phyloP scores from a whole-genome alignment of 179 eudicot species.

The Silene noctiflora region DNA sequence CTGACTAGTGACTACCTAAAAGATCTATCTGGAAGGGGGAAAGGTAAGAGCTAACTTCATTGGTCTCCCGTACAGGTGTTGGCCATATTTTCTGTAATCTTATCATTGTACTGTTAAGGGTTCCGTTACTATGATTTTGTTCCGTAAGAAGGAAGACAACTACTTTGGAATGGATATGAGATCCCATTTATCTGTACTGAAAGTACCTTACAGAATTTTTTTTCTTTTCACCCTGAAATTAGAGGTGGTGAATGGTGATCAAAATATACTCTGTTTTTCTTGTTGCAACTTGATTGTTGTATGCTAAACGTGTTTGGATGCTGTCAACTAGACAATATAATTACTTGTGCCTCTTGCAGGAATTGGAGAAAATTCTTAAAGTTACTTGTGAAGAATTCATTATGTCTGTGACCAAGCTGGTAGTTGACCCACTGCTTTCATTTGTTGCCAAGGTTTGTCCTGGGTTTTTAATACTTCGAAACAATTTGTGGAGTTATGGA shows the following conservation, averaged over 20 bases:
- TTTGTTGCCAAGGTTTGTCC: conserved; percentile 89
- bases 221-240: neutral
- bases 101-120: neutral
- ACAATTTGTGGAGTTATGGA: neutral
- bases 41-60: neutral
- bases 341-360: conserved; percentile 45
- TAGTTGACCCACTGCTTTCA: conserved; percentile 95
- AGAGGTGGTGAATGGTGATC: neutral
- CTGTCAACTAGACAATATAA: conserved; percentile 8
- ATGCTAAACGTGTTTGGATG: neutral
- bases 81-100: neutral
- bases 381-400: conserved; percentile 97
- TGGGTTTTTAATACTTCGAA: neutral
- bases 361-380: conserved; percentile 87
- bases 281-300: neutral
- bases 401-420: conserved; percentile 87
- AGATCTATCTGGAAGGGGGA: neutral
- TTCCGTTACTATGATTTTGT: neutral
- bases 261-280: neutral
- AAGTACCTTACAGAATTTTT: neutral
- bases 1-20: neutral
- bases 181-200: neutral
- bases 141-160: neutral
- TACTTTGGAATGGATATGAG: neutral
- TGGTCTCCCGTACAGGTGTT: neutral